phyloP scores from a whole-genome alignment of 2,329 filamentous ascomycete genomes.

The Ascochyta rabiei region DNA sequence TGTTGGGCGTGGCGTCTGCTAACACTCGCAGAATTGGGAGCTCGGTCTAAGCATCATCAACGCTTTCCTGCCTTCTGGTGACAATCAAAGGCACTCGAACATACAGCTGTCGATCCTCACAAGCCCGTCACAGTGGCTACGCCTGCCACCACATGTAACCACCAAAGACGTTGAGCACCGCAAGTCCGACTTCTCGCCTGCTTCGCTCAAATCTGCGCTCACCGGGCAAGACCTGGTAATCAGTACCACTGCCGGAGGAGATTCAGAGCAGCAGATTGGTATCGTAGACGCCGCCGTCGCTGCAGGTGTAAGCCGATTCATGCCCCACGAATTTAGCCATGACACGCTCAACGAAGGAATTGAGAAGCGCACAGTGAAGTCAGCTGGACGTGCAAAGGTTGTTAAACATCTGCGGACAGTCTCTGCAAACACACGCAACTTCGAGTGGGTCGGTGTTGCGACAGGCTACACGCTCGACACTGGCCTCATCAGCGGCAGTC shows the following conservation, averaged over 20 bases:
- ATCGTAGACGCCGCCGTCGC: slow-evolving; percentile 50
- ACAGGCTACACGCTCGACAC: slow-evolving; percentile 44
- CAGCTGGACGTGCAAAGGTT: slow-evolving; percentile 34
- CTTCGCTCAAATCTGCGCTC: slow-evolving; percentile 42
- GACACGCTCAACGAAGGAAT: slow-evolving; percentile 40
- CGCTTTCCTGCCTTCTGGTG: slow-evolving; percentile 21
- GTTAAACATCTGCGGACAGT: slow-evolving; percentile 37
- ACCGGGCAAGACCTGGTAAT: slow-evolving; percentile 48
- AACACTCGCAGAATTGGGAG: slow-evolving; percentile 30
- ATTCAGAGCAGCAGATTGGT: slow-evolving; percentile 29
- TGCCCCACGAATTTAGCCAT: slow-evolving; percentile 52
- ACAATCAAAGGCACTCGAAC: neutral
- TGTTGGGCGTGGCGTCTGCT: neutral
- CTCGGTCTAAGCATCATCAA: slow-evolving; percentile 33
- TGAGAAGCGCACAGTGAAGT: slow-evolving; percentile 38
- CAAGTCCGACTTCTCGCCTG: slow-evolving; percentile 38
- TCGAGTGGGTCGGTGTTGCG: slow-evolving; percentile 46
- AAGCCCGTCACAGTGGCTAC: slow-evolving; percentile 29
- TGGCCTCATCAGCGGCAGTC: slow-evolving; percentile 39
- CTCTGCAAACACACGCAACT: slow-evolving; percentile 9
- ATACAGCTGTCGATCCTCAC: slow-evolving; percentile 35
- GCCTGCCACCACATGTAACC: slow-evolving; percentile 22
- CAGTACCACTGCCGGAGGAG: slow-evolving; percentile 37
- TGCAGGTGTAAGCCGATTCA: slow-evolving; percentile 49
- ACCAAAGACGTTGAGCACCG: slow-evolving; percentile 22